Conservation (phyloP, 345 rosid species). For the Boechera stricta region DNA sequence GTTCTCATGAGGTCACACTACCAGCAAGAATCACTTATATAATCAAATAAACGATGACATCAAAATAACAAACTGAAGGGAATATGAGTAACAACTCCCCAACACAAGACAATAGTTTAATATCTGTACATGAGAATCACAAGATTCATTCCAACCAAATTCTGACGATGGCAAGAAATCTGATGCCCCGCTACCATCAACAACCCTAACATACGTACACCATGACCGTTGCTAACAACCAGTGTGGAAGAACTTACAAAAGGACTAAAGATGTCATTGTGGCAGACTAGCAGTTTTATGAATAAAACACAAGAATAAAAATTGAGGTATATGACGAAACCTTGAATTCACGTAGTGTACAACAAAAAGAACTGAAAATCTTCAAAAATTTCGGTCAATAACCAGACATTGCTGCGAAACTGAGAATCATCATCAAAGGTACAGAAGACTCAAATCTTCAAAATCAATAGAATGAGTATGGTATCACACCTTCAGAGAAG, state of each 20-base stretch:
- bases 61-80: neutral
- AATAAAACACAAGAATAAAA: neutral
- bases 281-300: neutral
- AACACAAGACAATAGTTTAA: neutral
- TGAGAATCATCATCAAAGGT: neutral
- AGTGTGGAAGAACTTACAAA: neutral
- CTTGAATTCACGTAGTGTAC: neutral
- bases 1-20: neutral
- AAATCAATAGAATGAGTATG: neutral
- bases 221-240: neutral
- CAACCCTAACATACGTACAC: neutral
- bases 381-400: neutral
- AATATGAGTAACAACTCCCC: neutral
- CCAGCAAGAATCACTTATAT: neutral
- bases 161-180: neutral
- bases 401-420: neutral
- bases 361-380: neutral
- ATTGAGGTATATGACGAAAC: neutral
- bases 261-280: neutral
- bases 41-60: neutral
- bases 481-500: conserved; percentile 9
- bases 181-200: neutral
- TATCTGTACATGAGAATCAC: neutral
- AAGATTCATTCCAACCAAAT: neutral
- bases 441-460: neutral